Percentiles rank a stretch among this genome's conserved stretches.
phyloP scores from a whole-genome alignment of 345 rosid species.

The Eutrema heterophyllum region DNA sequence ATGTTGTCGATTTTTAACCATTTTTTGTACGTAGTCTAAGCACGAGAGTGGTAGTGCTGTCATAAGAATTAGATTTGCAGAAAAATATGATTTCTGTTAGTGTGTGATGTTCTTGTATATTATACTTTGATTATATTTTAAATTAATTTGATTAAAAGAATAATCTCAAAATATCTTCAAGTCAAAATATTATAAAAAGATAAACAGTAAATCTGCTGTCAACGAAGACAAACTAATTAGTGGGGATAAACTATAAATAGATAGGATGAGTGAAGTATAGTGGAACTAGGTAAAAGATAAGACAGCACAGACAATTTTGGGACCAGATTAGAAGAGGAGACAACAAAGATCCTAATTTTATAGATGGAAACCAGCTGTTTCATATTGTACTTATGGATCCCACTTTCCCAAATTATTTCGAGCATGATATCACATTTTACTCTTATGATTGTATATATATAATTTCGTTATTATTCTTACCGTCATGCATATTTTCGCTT shows the following conservation, averaged over 20 bases:
- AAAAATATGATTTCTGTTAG: not conserved
- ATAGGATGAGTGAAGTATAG: slow-evolving; percentile 1
- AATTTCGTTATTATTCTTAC: no score
- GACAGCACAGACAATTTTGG: slow-evolving; percentile 12
- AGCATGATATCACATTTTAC: not conserved
- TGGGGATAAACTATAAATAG: not conserved
- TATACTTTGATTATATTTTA: not conserved
- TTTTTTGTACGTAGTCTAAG: not conserved
- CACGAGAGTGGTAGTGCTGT: not conserved
- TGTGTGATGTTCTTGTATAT: not conserved
- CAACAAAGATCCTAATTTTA: slow-evolving; percentile 5
- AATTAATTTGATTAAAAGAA: not conserved
- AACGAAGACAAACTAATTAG: not conserved
- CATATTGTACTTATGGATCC: slow-evolving; percentile 14
- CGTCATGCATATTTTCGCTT: no score
- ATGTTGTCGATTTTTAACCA: not conserved
- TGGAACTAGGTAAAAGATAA: slow-evolving; percentile 7
- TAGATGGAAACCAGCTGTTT: slow-evolving; percentile 30
- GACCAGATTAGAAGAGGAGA: not conserved
- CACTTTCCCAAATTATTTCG: slow-evolving; percentile 3
- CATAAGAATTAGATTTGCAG: not conserved
- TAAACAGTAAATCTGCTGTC: not conserved
- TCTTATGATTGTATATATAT: no score
- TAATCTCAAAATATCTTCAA: not conserved
- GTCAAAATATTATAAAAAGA: not conserved